phyloP scores from a whole-genome alignment of 208 protist genomes.

The Crithidia thermophila region DNA sequence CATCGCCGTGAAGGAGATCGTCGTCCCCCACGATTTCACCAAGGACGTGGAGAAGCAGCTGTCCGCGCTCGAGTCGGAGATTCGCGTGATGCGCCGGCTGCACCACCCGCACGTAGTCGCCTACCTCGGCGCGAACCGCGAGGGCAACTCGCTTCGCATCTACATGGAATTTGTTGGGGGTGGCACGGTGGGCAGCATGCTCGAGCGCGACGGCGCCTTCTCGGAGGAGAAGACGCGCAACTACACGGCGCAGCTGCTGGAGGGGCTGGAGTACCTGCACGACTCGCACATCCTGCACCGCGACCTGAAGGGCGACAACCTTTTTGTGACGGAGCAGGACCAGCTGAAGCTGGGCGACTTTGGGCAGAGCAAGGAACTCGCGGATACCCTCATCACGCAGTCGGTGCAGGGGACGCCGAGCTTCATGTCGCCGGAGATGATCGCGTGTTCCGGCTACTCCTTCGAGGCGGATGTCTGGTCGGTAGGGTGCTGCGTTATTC shows the following conservation, averaged over 20 bases:
- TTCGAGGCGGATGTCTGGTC: slow-evolving; percentile 93
- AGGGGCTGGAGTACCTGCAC: slow-evolving; percentile 92
- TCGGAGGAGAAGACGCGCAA: slow-evolving; percentile 61
- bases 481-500: slow-evolving; percentile 89
- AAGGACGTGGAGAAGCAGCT: slow-evolving; percentile 86
- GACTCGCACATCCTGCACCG: slow-evolving; percentile 83
- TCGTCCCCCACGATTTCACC: slow-evolving; percentile 79
- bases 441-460: slow-evolving; percentile 87
- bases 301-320: slow-evolving; percentile 93
- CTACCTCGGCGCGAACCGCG: slow-evolving; percentile 81
- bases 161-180: slow-evolving; percentile 93
- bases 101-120: slow-evolving; percentile 91
- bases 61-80: slow-evolving; percentile 84
- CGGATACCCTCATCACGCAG: slow-evolving; percentile 81
- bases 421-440: slow-evolving; percentile 95
- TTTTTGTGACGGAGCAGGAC: slow-evolving; percentile 81
- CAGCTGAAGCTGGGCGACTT: slow-evolving; percentile 91
- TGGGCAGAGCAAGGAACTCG: slow-evolving; percentile 88
- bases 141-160: slow-evolving; percentile 82
- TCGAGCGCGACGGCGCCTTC: slow-evolving; percentile 68
- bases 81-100: slow-evolving; percentile 92
- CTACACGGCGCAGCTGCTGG: slow-evolving; percentile 87
- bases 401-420: slow-evolving; percentile 91
- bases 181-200: slow-evolving; percentile 72
- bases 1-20: slow-evolving; percentile 88